Conservation (phyloP, 2,329 filamentous ascomycete species). For the Orbilia oligospora region DNA sequence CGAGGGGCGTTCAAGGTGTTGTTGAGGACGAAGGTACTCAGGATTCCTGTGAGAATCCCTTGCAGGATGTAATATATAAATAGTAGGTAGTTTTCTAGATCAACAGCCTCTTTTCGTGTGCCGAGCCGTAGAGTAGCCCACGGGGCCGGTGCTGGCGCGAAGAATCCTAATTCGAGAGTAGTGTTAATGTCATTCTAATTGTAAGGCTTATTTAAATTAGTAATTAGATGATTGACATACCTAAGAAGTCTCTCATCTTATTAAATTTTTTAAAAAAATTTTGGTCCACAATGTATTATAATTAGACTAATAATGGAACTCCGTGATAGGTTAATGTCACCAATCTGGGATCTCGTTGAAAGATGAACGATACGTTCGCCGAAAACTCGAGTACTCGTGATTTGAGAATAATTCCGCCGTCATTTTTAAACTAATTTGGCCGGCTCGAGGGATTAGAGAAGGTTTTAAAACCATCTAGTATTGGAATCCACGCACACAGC, state of each 20-base stretch:
- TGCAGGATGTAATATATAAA: constrained; percentile 34
- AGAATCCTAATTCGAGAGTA: constrained; percentile 16
- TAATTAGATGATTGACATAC: neutral
- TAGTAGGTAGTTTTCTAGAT: constrained; percentile 24
- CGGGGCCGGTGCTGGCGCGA: constrained; percentile 14
- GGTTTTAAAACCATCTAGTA: neutral
- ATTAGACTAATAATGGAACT: neutral
- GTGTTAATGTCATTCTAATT: neutral
- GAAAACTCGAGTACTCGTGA: neutral
- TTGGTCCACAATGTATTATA: neutral
- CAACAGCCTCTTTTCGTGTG: constrained; percentile 14
- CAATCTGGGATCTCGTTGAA: neutral
- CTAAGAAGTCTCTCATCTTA: neutral
- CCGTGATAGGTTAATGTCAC: neutral
- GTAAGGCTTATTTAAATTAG: neutral
- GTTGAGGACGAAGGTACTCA: constrained; percentile 25
- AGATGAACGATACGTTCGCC: neutral
- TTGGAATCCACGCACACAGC: neutral
- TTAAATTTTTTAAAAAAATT: neutral
- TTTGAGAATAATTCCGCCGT: neutral
- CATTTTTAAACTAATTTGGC: neutral
- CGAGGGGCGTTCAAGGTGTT: constrained; percentile 23
- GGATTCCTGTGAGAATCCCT: constrained; percentile 14
- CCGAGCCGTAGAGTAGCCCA: constrained; percentile 20
- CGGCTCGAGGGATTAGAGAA: neutral